Evolutionary conservation across 441 rosid species (phyloP).

Genomic region (Aleurites moluccanus): DNA sequence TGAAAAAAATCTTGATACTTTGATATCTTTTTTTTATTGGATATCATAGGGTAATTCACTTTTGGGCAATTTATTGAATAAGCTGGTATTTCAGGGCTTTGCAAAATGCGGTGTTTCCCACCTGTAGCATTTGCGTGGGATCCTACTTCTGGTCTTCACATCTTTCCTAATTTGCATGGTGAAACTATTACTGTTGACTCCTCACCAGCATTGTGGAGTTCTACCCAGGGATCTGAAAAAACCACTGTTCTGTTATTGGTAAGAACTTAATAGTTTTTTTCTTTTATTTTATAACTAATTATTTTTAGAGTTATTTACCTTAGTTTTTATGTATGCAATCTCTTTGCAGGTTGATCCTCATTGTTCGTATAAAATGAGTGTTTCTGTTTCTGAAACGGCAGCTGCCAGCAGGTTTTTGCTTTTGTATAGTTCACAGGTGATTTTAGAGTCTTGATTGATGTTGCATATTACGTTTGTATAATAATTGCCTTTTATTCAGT

Average conservation of each 20-base stretch:
- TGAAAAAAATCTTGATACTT: background rate
- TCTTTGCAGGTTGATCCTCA: constrained; percentile 92
- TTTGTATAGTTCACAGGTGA: constrained; percentile 75
- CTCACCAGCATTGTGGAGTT: constrained; percentile 77
- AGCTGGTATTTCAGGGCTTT: constrained; percentile 62
- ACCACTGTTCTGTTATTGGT: constrained; percentile 79
- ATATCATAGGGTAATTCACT: background rate
- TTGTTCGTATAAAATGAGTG: constrained; percentile 70
- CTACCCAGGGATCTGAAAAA: constrained; percentile 60
- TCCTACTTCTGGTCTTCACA: constrained; percentile 72
- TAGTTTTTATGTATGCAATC: constrained; percentile 16
- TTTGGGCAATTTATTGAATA: background rate
- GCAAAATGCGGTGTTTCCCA: constrained; percentile 97
- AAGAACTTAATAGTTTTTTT: constrained; percentile 15
- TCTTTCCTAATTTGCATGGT: constrained; percentile 66
- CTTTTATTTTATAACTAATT: background rate
- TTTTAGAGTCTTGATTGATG: background rate
- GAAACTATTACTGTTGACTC: constrained; percentile 77
- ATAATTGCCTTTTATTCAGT: background rate
- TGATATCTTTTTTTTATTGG: constrained; percentile 1
- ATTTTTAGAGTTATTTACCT: constrained; percentile 6
- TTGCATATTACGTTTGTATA: background rate
- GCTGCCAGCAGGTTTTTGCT: constrained; percentile 81
- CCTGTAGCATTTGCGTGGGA: constrained; percentile 99
- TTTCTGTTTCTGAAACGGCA: constrained; percentile 64